Base-by-base conservation (phyloP, 148 eudicot species). In the Persicaria maculosa region DNA sequence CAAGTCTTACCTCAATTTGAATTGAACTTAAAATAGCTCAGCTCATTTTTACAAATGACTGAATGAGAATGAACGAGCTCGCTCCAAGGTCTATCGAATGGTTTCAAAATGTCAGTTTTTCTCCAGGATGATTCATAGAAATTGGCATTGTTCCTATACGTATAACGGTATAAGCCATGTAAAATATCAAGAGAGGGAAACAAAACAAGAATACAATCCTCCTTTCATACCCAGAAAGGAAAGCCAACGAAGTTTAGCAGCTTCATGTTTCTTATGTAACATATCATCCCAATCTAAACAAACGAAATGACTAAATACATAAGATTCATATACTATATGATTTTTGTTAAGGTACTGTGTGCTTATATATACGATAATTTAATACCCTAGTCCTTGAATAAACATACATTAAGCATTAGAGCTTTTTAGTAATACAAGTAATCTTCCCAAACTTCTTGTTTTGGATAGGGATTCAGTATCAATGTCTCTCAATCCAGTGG, bases 341-440 rank as follows among this genome's bases (percentile, higher is more conserved):
- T 36, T 65, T 65, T 4, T 31, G 40, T 40, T 65, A 40, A 65
- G 19, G 70, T 40, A 65, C 40, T 6, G 64, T 58, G 9, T 58
- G 20, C 70, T 15, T 65, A 65, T 65, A 65, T 65, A 65, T 65
- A 65, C 70, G 47, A 65, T 65, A 65, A 65, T 9, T 65, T 65
- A 65, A 65, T n/a, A 14, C 44, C 70, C 70, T 65, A 65, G n/a
- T 65, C 70, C 14, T 57, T 40, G 4, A 62, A 31, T 16, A 4
- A 53, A 62, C 68, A 62, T 17, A 57, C 14, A 10, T 61, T 31
- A 61, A 31, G 25, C 67, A 59, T 22, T 59, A 20, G 0, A 58
- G 64, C 64, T 19, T 16, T 53, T 16, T 53, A 10, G 67, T 25
- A n/a, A n/a, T n/a, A 59, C 67, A 59, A 59, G 20, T 36, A 31